A percentile compares a stretch with the other conserved stretches of the same genome.
These are phyloP conservation scores for Aureobasidium pullulans DNA, from an alignment of 2,329 filamentous ascomycete genomes.

Conservation along the genomic window DNA sequence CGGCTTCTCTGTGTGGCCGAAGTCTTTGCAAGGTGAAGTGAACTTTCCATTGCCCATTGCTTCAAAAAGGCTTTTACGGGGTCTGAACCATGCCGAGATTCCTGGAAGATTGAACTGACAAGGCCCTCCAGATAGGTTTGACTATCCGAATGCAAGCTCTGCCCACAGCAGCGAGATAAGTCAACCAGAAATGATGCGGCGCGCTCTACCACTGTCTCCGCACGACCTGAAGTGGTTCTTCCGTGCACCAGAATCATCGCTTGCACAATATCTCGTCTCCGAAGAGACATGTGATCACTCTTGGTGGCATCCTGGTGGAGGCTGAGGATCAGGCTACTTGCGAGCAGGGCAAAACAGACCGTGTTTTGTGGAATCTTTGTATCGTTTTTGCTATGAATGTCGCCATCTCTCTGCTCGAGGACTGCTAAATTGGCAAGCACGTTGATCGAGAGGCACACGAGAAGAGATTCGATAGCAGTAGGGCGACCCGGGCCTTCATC, in stretches of 20 bases:
- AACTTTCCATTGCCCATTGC: constrained; percentile 30
- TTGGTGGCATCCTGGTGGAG: background rate
- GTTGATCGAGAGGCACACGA: background rate
- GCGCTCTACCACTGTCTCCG: background rate
- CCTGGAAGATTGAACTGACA: constrained; percentile 23
- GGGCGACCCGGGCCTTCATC: background rate
- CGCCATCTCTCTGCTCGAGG: background rate
- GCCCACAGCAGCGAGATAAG: constrained; percentile 29
- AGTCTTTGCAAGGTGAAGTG: constrained; percentile 30
- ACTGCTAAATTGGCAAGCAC: background rate
- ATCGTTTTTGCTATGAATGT: background rate
- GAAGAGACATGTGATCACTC: background rate
- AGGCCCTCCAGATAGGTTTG: constrained; percentile 25
- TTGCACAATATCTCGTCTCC: background rate
- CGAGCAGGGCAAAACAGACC: background rate
- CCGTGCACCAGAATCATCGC: background rate
- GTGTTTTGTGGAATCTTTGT: background rate
- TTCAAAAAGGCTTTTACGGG: constrained; percentile 21
- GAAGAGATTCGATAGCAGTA: constrained; percentile 4
- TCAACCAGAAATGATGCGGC: constrained; percentile 27
- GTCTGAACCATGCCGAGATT: constrained; percentile 24
- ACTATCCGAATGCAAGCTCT: constrained; percentile 27
- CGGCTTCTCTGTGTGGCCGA: constrained; percentile 23
- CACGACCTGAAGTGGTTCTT: background rate
- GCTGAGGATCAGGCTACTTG: constrained; percentile 4